phyloP scores from a whole-genome alignment of 2,329 filamentous ascomycete genomes.

The Aspergillus fijiensis region DNA sequence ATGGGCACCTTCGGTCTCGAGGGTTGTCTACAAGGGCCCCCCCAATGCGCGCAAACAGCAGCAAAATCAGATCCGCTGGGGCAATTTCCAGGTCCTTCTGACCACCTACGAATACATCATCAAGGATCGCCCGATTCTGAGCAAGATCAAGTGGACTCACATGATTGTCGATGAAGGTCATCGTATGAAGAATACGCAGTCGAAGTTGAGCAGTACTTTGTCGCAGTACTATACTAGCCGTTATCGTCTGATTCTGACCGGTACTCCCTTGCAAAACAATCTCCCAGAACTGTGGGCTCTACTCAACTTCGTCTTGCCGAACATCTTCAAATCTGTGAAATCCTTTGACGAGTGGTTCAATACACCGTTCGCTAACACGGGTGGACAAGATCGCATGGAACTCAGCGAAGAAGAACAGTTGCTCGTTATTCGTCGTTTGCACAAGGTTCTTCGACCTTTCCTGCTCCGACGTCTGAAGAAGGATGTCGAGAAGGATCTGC shows the following conservation, averaged over 20 bases:
- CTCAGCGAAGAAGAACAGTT: conserved; percentile 99
- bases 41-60: conserved; percentile 84
- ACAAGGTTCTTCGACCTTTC: conserved; percentile 97
- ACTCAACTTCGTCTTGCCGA: conserved; percentile 96
- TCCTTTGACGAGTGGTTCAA: conserved; percentile 99
- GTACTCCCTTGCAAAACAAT: conserved; percentile 97
- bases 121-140: conserved; percentile 91
- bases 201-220: conserved; percentile 92
- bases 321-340: conserved; percentile 98
- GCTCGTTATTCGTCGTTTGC: conserved; percentile 94
- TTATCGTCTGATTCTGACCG: conserved; percentile 94
- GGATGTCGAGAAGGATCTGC: conserved; percentile 97
- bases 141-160: conserved; percentile 99
- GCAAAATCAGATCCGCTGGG: conserved; percentile 90
- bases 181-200: conserved; percentile 98
- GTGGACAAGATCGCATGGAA: conserved; percentile 98
- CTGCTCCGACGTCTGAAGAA: conserved; percentile 97
- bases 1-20: conserved; percentile 84
- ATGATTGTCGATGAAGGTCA: conserved; percentile 99
- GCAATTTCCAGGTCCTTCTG: conserved; percentile 91
- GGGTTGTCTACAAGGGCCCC: conserved; percentile 95
- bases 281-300: conserved; percentile 94
- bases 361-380: conserved; percentile 97
- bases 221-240: conserved; percentile 93
- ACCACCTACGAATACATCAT: conserved; percentile 99